Evolutionary conservation across 2,329 filamentous ascomycete species (phyloP), one percentile per base, ranked within the genome.

Genomic region (Clarireedia paspali): DNA sequence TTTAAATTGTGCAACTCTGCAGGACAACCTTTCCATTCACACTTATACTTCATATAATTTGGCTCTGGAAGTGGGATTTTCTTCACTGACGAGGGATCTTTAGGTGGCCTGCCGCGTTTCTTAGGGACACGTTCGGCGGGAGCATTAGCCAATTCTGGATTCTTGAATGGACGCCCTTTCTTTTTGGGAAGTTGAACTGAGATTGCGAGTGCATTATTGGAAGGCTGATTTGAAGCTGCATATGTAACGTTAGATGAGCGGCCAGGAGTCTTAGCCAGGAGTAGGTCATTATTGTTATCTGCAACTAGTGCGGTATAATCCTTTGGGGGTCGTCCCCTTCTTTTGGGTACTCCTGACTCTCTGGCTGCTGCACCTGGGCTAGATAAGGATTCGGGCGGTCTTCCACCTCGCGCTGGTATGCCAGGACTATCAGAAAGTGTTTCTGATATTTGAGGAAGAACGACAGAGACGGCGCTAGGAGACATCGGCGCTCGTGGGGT

Each of bases 1-100:
- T 79, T 78, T 56, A 84, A 68, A 63, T 86, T 86, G 50, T 84
- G 81, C 47, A 86, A 71, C 68, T 84, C 79, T 3, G 82, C 82
- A 30, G 72, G 74, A 63, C 83, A 86, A 0, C 72, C 72, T 23
- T 70, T 60, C 83, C 83, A 86, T 66, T 85, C 80, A 67, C 83
- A 86, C 9, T 75, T 57, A 63, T 81, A 86, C 2, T 73, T 67
- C n/a, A 74, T 56, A 62, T 78, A 84, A 4, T 68, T 69, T 5
- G 77, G 73, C 23, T 72, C 60, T 2, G 63, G 60, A 20, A 47
- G 30, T 4, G 45, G 27, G n/a, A 63, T 53, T 3, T 53, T 39
- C 20, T 50, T 27, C 34, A 50, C 55, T 5, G 27, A 23, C 23
- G 42, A 24, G 17, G 49, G 46, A 17, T 30, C 23, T 27, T 57